Evolutionary conservation across 192 early-diverging fungal species (phyloP).

Genomic region (Irineochytrium annulatum): DNA sequence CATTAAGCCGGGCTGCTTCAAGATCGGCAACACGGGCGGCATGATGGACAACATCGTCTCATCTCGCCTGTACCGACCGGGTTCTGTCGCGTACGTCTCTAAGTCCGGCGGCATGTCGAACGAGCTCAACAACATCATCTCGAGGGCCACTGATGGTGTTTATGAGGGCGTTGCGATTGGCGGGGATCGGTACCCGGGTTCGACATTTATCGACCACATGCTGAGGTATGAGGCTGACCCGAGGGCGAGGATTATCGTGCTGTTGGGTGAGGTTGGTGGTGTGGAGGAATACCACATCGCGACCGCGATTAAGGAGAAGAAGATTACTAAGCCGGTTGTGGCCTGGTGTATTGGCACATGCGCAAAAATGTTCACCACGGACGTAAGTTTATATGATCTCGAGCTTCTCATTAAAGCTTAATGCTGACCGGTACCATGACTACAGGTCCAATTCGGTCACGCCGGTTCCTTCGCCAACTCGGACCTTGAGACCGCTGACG

Average conservation of each 20-base stretch:
- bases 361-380: constrained; percentile 97
- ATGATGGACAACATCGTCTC: constrained; percentile 99
- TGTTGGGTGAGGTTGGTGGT: constrained; percentile 97
- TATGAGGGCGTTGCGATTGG: constrained; percentile 99
- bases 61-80: constrained; percentile 93
- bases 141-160: constrained; percentile 92
- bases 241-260: constrained; percentile 86
- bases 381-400: constrained; percentile 31
- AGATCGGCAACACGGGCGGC: constrained; percentile 99
- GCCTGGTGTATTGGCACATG: constrained; percentile 99
- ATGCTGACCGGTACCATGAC: neutral
- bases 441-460: constrained; percentile 91
- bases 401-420: neutral
- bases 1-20: constrained; percentile 99
- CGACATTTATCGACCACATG: constrained; percentile 98
- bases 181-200: constrained; percentile 97
- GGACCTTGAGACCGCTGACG: constrained; percentile 91
- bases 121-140: constrained; percentile 99
- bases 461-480: constrained; percentile 96
- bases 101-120: constrained; percentile 99
- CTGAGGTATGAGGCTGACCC: constrained; percentile 91
- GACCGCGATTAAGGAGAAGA: constrained; percentile 80
- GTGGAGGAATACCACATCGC: constrained; percentile 95
- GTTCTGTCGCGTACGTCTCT: constrained; percentile 96
- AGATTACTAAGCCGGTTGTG: constrained; percentile 95